Evolutionary conservation across 192 early-diverging fungal genomes (phyloP).

Genomic region (Phlyctochytrium bullatum): DNA sequence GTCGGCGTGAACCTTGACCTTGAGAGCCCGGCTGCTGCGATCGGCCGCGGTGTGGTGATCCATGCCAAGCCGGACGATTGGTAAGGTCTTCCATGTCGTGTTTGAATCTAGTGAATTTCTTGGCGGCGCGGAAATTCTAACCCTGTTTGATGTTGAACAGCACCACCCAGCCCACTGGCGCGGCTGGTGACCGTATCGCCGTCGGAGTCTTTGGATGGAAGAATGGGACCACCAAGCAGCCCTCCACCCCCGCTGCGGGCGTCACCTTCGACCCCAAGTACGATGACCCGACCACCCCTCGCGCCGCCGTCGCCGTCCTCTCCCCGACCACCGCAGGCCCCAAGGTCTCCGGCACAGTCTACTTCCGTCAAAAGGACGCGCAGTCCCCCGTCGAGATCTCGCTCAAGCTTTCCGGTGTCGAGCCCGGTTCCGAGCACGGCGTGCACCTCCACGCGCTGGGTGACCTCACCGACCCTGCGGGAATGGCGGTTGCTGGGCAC

Average conservation of each 20-base stretch:
- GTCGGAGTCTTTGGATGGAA: conserved; percentile 23
- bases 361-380: not conserved
- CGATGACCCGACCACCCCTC: not conserved
- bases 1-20: not conserved
- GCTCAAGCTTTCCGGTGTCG: conserved; percentile 7
- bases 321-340: not conserved
- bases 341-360: not conserved
- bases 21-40: not conserved
- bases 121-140: too few relatives aligned
- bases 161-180: conserved; percentile 33
- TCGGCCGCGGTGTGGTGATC: conserved; percentile 18
- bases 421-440: conserved; percentile 14
- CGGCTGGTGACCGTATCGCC: conserved; percentile 23
- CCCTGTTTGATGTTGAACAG: not conserved
- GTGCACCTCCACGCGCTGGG: conserved; percentile 33
- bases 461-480: conserved; percentile 14
- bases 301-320: conserved; percentile 7
- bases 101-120: not conserved
- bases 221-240: not conserved
- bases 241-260: too few relatives aligned
- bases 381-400: not conserved
- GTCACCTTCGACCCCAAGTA: not conserved
- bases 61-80: conserved; percentile 18
- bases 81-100: not conserved
- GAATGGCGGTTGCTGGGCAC: conserved; percentile 18